A percentile compares a stretch with the other conserved stretches of the same genome.
Evolutionary conservation across 139 green algal genomes (phyloP).

Genomic region (Picochlorum sp.): DNA sequence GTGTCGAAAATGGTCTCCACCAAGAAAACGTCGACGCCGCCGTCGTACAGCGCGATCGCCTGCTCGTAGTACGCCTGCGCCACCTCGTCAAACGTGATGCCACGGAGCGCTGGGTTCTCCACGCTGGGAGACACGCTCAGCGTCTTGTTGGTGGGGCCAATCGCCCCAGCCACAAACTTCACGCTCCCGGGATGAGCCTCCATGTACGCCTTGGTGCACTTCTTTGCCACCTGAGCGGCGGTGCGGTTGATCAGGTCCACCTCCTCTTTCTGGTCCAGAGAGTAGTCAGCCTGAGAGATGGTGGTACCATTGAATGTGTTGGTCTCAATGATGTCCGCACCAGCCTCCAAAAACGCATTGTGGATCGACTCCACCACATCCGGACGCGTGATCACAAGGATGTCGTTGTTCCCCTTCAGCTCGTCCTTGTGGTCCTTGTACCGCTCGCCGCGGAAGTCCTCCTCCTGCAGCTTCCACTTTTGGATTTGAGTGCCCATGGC

Average conservation of each 20-base stretch:
- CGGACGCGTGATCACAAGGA: slow-evolving; percentile 89
- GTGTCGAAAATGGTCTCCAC: slow-evolving; percentile 99
- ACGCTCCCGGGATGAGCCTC: slow-evolving; percentile 50
- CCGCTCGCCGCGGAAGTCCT: slow-evolving; percentile 76
- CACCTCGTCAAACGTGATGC: slow-evolving; percentile 94
- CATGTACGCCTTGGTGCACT: slow-evolving; percentile 62
- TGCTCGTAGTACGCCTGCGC: slow-evolving; percentile 91
- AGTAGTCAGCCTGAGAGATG: slow-evolving; percentile 87
- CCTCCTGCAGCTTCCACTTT: slow-evolving; percentile 74
- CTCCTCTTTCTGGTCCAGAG: slow-evolving; percentile 77
- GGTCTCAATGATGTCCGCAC: slow-evolving; percentile 97
- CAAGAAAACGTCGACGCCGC: slow-evolving; percentile 91
- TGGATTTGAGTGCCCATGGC: slow-evolving; percentile 93
- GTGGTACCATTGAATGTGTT: slow-evolving; percentile 97
- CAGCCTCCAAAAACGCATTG: slow-evolving; percentile 76
- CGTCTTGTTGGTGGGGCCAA: slow-evolving; percentile 96
- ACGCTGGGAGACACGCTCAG: slow-evolving; percentile 90
- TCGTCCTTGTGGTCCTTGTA: slow-evolving; percentile 73
- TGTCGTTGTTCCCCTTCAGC: slow-evolving; percentile 98
- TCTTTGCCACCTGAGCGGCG: slow-evolving; percentile 80
- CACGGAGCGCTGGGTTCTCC: slow-evolving; percentile 80
- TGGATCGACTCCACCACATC: slow-evolving; percentile 94
- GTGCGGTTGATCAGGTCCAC: slow-evolving; percentile 85
- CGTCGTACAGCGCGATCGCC: slow-evolving; percentile 71
- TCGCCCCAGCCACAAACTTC: slow-evolving; percentile 89